Conservation (phyloP, 2,329 filamentous ascomycete species). For the Tolypocladium endophyticum region DNA sequence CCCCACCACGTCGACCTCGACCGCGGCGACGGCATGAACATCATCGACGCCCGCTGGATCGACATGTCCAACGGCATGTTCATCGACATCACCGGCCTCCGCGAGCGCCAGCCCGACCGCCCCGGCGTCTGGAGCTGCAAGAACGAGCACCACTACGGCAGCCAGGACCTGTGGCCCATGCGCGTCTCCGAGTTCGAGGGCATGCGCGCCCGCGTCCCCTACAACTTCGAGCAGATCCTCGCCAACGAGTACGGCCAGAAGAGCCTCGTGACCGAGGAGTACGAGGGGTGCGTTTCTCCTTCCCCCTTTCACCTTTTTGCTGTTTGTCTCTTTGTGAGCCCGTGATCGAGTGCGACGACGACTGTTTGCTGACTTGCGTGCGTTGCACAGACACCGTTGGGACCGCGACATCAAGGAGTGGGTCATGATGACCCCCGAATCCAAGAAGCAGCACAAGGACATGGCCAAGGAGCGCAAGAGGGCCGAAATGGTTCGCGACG, state of each 20-base stretch:
- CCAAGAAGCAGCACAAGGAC: constrained; percentile 12
- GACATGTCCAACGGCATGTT: constrained; percentile 67
- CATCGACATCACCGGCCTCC: constrained; percentile 72
- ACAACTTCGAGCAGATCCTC: constrained; percentile 54
- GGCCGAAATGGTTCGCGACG: constrained; percentile 10
- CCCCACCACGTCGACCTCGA: constrained; percentile 52
- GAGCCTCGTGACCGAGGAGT: constrained; percentile 49
- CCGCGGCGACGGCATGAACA: constrained; percentile 59
- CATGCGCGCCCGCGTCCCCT: constrained; percentile 58
- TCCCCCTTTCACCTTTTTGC: neutral
- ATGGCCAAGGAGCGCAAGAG: constrained; percentile 15
- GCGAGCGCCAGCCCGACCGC: constrained; percentile 47
- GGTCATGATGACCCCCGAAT: constrained; percentile 32
- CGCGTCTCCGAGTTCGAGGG: constrained; percentile 66
- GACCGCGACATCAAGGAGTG: constrained; percentile 46
- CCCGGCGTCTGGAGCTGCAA: constrained; percentile 71
- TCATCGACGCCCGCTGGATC: constrained; percentile 80
- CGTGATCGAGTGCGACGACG: neutral
- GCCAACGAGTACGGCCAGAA: constrained; percentile 55
- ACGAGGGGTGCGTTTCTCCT: constrained; percentile 42
- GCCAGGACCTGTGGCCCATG: constrained; percentile 66
- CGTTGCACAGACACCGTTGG: constrained; percentile 45
- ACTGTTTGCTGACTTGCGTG: neutral
- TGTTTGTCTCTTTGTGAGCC: constrained; percentile 5
- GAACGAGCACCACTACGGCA: constrained; percentile 63